phyloP scores from a whole-genome alignment of 352 stramenopile species.

The Phytophthora rubi region DNA sequence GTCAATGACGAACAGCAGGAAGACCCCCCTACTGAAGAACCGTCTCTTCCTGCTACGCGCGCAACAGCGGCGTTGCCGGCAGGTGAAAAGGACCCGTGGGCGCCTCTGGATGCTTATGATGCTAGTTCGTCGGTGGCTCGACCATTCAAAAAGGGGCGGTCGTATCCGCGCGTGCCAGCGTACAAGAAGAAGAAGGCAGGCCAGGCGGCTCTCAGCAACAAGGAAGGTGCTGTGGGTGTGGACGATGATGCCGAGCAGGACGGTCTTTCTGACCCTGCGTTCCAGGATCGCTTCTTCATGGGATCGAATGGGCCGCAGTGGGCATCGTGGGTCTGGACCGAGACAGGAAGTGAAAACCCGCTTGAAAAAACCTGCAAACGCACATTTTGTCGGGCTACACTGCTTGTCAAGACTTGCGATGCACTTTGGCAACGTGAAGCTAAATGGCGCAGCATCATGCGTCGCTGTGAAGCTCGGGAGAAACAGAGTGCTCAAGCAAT shows the following conservation, averaged over 20 bases:
- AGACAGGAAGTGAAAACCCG: conserved; percentile 50
- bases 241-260: conserved; percentile 53
- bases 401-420: conserved; percentile 62
- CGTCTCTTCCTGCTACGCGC: not conserved
- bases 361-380: conserved; percentile 70
- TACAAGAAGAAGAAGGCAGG: conserved; percentile 50
- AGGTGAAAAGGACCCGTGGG: conserved; percentile 70
- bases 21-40: conserved; percentile 1
- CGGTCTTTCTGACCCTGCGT: conserved; percentile 65
- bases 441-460: conserved; percentile 71
- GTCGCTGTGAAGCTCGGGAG: conserved; percentile 52
- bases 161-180: conserved; percentile 53
- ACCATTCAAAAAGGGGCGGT: conserved; percentile 80
- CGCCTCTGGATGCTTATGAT: conserved; percentile 78
- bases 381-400: conserved; percentile 60
- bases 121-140: conserved; percentile 63
- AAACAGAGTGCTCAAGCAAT: conserved; percentile 71
- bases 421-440: conserved; percentile 67
- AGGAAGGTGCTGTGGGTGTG: conserved; percentile 37
- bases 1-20: conserved; percentile 15
- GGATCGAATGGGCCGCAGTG: conserved; percentile 58
- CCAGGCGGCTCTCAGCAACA: conserved; percentile 37
- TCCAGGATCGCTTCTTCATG: conserved; percentile 71
- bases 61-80: not conserved
- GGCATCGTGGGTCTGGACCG: conserved; percentile 77